Evolutionary conservation across 805 yeast species (phyloP), one percentile per base, ranked within the genome.

Genomic region (Cyberlindnera maritima): DNA sequence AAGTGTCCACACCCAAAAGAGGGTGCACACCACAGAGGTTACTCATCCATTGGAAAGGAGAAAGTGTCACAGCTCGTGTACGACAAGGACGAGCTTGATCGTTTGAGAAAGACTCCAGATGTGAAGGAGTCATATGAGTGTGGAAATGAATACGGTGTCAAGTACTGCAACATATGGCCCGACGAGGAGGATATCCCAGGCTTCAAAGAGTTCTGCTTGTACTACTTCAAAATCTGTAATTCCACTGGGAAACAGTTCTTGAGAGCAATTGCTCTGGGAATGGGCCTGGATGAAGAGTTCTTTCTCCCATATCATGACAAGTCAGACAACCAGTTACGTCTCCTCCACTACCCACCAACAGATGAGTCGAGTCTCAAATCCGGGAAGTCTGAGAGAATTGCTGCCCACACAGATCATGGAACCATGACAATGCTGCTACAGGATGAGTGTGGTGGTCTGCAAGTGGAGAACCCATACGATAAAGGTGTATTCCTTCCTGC

Each of bases 11-110:
- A 60, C 36, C 65, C 65, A 20, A 26, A 32, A 5, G 46, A 48
- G 26, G 61, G 63, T 14, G 59, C 57, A 2, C 61, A 61, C 47
- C 63, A 61, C 37, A 46, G 63, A 23, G 65, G 65, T 5, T 61
- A 59, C 56, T 59, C 63, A 12, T 41, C 44, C 10, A 20, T 61
- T 3, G 63, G 65, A 3, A 57, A 56, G 41, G 64, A 61, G 44
- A 61, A 61, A 34, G 63, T 59, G 4, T 58, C 56, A 13, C 65
- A 61, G 48, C 55, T 60, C 57, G 61, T 61, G 1, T 58, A 49
- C 13, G 57, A 54, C 29, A 38, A 56, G 13, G 44, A 41, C 4
- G 41, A 49, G 34, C 42, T 57, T 18, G 46, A 47, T 13, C 21
- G 12, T 14, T 34, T 41, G 33, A 49, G 63, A 41, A 43, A 49